Evolutionary conservation across 2,329 filamentous ascomycete genomes (phyloP), one percentile per base, ranked within the genome.

Genomic region (Zymoseptoria ardabiliae): DNA sequence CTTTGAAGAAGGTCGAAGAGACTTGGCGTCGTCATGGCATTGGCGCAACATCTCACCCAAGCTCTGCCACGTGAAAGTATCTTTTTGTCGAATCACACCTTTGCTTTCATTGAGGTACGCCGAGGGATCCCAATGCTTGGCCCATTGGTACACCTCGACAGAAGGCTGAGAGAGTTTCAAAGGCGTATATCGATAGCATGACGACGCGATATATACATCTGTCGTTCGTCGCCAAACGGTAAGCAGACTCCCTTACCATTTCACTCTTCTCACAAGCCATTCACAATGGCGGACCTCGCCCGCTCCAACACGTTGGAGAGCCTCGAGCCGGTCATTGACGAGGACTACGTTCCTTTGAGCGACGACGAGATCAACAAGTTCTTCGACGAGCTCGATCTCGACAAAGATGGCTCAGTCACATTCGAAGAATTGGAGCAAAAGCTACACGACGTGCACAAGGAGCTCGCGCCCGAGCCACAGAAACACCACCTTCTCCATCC

Each of bases 381-480:
- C 56, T 72, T 84, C 49, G 73, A 82, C 59, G 78, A 80, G 28
- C 71, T 85, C 2, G 81, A 84, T 65, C 74, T 76, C 61, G 75
- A 83, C 60, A 74, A 74, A 20, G 77, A 84, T 67, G 81, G 81
- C 11, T 72, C 71, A 63, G 79, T 84, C 58, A 77, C 79, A 58
- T 82, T 82, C 65, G 68, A 69, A 56, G 81, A 84, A 63, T 66
- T 84, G 28, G 81, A 82, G 65, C 72, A 71, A 4, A 82, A 82
- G 61, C 75, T 85, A 1, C 79, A 84, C 49, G 69, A 79, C 48
- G 78, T 81, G 1, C 78, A 82, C 68, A 72, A 79, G 48, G 76
- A 82, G 64, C 73, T 84, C 54, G 75, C 76, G 4, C 78, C 80
- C 0, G 74, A 78, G 56, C 71, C 78, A 2, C 71, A 76, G 56